Evolutionary conservation across 164 flowering plant genomes (phyloP), one percentile per base, ranked within the genome.

Genomic region (Houttuynia cordata): DNA sequence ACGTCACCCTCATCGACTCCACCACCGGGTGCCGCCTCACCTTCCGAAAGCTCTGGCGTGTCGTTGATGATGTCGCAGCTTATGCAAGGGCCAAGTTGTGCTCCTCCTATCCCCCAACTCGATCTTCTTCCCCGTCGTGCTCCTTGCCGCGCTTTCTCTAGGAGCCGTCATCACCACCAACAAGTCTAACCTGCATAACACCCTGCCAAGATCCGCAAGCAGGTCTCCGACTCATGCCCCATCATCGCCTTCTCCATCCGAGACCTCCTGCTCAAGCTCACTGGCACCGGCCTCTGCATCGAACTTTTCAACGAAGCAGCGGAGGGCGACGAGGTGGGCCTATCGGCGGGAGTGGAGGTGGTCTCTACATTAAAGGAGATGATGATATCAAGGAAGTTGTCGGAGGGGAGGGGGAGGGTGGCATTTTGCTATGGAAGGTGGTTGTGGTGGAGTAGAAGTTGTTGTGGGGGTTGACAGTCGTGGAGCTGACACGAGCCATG

Each of bases 101-200:
- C 82, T 92, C 59, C 71, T 92, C 71, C 87, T 89, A 58, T 81
- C 93, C 7, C 95, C 96, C 0, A 89, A 92, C 70, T 92, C 98
- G 69, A 79, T 92, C 74, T 76, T 59, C 79, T 88, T 88, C 76
- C 89, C 96, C 45, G 54, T 88, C 53, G 73, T 85, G 56, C 85
- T 88, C 71, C 82, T 88, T 61, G 58, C 93, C 63, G 85, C 83
- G 40, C 18, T n/a, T n/a, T n/a, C n/a, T n/a, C n/a, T n/a, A n/a
- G n/a, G n/a, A n/a, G n/a, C n/a, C n/a, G n/a, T n/a, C n/a, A n/a
- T n/a, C n/a, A n/a, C n/a, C n/a, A n/a, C n/a, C n/a, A n/a, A n/a
- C n/a, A n/a, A n/a, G n/a, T n/a, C n/a, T n/a, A n/a, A n/a, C n/a
- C n/a, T n/a, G n/a, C n/a, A n/a, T n/a, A n/a, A n/a, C n/a, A n/a